These are phyloP conservation scores for Phytophthora fragariae DNA, from an alignment of 352 stramenopile species.

Conservation along the genomic window DNA sequence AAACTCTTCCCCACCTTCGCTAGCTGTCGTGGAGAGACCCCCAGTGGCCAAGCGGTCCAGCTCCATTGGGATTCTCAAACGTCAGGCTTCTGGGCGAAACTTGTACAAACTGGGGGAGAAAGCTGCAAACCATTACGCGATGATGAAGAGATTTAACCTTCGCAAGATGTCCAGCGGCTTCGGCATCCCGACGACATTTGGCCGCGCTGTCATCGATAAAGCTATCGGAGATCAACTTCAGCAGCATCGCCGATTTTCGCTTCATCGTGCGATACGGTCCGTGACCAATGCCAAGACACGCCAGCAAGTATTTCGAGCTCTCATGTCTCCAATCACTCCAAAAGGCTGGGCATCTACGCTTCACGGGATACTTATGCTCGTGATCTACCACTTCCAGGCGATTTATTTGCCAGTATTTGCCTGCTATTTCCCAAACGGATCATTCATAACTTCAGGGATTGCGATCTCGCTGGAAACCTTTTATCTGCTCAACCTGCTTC, in stretches of 20 bases:
- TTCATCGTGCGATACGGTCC: neutral
- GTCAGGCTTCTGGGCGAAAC: neutral
- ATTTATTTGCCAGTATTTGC: conserved; percentile 16
- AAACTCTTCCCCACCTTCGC: neutral
- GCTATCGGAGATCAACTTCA: neutral
- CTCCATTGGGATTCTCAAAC: neutral
- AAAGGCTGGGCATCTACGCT: conserved; percentile 12
- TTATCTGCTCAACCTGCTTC: conserved; percentile 10
- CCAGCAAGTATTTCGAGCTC: neutral
- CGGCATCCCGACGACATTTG: conserved; percentile 1
- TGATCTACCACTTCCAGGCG: conserved; percentile 19
- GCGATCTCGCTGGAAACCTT: conserved; percentile 14
- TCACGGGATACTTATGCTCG: conserved; percentile 9
- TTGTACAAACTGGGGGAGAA: conserved; percentile 19
- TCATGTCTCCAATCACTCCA: conserved; percentile 13
- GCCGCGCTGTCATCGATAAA: conserved; percentile 19
- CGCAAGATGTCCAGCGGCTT: conserved; percentile 16
- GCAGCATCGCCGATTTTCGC: neutral
- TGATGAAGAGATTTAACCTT: conserved; percentile 24
- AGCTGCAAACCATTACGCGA: conserved; percentile 13
- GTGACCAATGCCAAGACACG: conserved; percentile 1
- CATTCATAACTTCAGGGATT: neutral
- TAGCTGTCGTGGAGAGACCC: neutral
- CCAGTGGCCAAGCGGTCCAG: neutral
- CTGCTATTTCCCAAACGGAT: conserved; percentile 7